Conservation (phyloP, 371 early-diverging fungal genomes). For the Umbelopsis sp. region DNA sequence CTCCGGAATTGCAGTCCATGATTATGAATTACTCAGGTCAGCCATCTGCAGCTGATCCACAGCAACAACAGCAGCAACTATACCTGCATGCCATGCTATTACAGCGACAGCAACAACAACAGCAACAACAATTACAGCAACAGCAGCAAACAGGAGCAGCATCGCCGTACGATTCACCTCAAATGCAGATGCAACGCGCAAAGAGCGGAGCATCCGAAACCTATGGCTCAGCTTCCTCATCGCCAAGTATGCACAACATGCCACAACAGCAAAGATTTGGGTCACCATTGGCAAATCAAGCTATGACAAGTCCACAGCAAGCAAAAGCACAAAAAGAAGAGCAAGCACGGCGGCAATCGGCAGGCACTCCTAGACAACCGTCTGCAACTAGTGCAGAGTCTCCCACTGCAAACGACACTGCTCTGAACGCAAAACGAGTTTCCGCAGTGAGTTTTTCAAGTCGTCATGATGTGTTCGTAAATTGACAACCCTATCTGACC, state of each 20-base stretch:
- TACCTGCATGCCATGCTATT: constrained; percentile 31
- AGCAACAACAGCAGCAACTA: constrained; percentile 28
- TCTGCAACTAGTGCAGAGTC: constrained; percentile 19
- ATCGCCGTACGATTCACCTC: constrained; percentile 23
- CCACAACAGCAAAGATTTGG: constrained; percentile 7
- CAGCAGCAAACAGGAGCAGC: constrained; percentile 21
- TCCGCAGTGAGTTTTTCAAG: constrained; percentile 32
- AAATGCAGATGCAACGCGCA: constrained; percentile 24
- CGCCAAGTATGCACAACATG: constrained; percentile 1
- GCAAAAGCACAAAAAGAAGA: constrained; percentile 27
- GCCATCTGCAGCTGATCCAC: constrained; percentile 16
- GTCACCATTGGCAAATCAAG: neutral
- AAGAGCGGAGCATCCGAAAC: neutral
- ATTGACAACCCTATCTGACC: too few relatives aligned
- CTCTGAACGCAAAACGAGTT: constrained; percentile 39
- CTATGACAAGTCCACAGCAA: constrained; percentile 13
- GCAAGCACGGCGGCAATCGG: constrained; percentile 30
- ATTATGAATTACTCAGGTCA: constrained; percentile 30
- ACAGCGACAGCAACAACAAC: constrained; percentile 36
- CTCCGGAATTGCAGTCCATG: constrained; percentile 39
- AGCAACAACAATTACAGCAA: constrained; percentile 25
- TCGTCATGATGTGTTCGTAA: too few relatives aligned
- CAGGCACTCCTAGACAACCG: constrained; percentile 4
- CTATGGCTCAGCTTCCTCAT: constrained; percentile 13
- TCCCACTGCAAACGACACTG: constrained; percentile 20